These are phyloP conservation scores for Collybia sp. DNA, from an alignment of 768 basidiomycete genomes.

Conservation along the genomic window DNA sequence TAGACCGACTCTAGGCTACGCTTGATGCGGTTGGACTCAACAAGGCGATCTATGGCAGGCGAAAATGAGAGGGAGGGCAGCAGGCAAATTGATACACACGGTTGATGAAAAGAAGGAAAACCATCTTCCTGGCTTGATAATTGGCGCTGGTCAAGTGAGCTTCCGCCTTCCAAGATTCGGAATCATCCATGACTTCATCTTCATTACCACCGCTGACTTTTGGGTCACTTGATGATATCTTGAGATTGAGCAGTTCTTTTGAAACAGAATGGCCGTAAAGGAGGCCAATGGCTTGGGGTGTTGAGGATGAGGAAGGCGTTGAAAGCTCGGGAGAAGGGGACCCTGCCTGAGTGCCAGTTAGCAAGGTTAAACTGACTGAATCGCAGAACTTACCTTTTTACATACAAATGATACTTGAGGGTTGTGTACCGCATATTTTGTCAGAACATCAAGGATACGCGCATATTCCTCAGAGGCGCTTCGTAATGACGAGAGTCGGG, in stretches of 20 bases:
- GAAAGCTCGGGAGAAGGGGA: conserved; percentile 75
- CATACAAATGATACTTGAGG: conserved; percentile 83
- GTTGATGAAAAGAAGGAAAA: conserved; percentile 92
- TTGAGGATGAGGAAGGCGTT: conserved; percentile 66
- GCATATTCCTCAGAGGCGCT: conserved; percentile 88
- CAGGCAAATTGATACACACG: conserved; percentile 42
- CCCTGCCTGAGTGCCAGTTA: conserved; percentile 47
- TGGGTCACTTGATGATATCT: conserved; percentile 27
- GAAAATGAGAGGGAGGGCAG: neutral
- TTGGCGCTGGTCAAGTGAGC: conserved; percentile 83
- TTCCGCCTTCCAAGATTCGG: conserved; percentile 65
- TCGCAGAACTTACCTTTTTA: conserved; percentile 67
- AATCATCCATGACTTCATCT: conserved; percentile 23
- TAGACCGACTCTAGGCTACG: conserved; percentile 86
- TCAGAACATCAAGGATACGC: conserved; percentile 86
- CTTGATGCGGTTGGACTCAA: conserved; percentile 85
- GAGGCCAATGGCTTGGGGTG: conserved; percentile 65
- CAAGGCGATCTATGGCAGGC: conserved; percentile 70
- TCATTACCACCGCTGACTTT: conserved; percentile 22
- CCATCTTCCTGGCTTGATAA: conserved; percentile 82
- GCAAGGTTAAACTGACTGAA: neutral
- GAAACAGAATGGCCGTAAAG: conserved; percentile 80
- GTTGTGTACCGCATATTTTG: conserved; percentile 93
- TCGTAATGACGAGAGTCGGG: conserved; percentile 80
- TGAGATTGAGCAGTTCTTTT: conserved; percentile 61